Evolutionary conservation across 2,329 filamentous ascomycete genomes (phyloP).

Genomic region (Didymella keratinophila): DNA sequence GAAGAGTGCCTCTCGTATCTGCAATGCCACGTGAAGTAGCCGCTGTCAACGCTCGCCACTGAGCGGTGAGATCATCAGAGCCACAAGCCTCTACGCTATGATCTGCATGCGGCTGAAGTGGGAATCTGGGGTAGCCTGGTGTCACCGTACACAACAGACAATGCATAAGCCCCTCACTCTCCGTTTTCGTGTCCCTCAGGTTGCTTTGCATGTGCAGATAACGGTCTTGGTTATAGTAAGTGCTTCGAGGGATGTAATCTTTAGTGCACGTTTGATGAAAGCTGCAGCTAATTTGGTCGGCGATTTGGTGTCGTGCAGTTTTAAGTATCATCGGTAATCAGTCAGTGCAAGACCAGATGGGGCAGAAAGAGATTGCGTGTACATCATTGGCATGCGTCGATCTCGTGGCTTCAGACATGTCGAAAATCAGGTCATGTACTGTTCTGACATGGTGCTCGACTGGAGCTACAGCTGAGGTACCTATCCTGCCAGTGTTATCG

Average conservation of each 20-base stretch:
- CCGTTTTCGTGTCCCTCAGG: not conserved
- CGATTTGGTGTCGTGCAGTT: not conserved
- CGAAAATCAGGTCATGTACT: not conserved
- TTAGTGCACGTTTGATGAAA: not conserved
- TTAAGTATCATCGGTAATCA: not conserved
- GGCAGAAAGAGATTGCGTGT: not conserved
- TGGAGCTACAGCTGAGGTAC: not conserved
- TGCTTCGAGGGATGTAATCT: not conserved
- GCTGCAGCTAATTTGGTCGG: not conserved
- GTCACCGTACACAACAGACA: constrained; percentile 8
- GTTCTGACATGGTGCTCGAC: not conserved
- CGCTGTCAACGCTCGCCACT: not conserved
- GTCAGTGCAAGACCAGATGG: not conserved
- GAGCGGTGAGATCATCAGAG: constrained; percentile 3
- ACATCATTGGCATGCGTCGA: too few species aligned
- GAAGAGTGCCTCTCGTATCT: not conserved
- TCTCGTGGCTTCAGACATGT: not conserved
- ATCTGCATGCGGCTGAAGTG: constrained; percentile 14
- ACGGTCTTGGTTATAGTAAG: fast-evolving
- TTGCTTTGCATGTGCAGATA: not conserved
- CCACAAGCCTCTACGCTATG: not conserved
- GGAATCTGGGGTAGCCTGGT: constrained; percentile 5
- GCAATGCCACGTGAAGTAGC: not conserved
- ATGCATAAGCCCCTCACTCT: constrained; percentile 1
- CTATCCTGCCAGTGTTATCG: not conserved